Conservation (phyloP, 2,329 filamentous ascomycete genomes). For the Ambrosiella beaveri region DNA sequence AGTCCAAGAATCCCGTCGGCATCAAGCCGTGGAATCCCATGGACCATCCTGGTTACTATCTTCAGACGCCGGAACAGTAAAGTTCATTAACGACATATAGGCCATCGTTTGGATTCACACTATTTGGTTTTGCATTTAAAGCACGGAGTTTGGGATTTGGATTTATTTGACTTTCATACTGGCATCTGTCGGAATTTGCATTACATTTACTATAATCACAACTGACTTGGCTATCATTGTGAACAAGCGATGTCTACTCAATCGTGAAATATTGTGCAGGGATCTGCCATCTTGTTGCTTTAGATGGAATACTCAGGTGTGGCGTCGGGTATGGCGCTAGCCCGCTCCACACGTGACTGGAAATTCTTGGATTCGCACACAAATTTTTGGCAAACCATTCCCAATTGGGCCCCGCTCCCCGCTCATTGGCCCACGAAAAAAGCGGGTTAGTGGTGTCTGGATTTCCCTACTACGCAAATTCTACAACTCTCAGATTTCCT, state of each 20-base stretch:
- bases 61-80: conserved; percentile 1
- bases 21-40: conserved; percentile 42
- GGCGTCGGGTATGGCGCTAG: conserved; percentile 9
- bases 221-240: background rate
- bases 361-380: conserved; percentile 9
- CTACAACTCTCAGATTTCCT: conserved; percentile 20
- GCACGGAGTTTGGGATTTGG: background rate
- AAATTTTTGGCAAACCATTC: conserved; percentile 6
- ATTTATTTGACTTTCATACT: no score
- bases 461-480: conserved; percentile 24
- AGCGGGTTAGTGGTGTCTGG: conserved; percentile 12
- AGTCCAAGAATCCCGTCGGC: conserved; percentile 34
- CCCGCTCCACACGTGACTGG: conserved; percentile 11
- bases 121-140: background rate
- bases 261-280: background rate
- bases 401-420: conserved; percentile 11
- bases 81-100: background rate
- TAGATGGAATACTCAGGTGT: background rate
- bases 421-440: conserved; percentile 14
- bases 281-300: background rate
- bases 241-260: background rate
- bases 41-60: conserved; percentile 41
- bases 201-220: no score
- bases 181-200: no score
- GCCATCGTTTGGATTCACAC: background rate